Evolutionary conservation across 257 asterid genomes (phyloP), one percentile per base, ranked within the genome.

Genomic region (Henckelia pumila): DNA sequence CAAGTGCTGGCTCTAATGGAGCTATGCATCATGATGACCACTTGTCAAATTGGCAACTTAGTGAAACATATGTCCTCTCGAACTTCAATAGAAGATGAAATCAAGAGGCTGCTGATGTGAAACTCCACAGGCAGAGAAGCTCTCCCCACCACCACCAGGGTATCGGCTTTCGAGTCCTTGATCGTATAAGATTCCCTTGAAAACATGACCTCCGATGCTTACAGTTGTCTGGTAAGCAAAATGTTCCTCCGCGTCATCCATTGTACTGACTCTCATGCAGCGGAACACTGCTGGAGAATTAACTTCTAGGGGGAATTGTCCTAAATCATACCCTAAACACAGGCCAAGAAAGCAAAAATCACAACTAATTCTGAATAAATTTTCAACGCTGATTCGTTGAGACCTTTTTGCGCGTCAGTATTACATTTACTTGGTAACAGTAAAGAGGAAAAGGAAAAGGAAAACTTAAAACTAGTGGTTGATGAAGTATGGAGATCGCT

Each of bases 201-300:
- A 88, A 64, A 86, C 81, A 59, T 86, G 96, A 6, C 96, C 96
- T 6, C 84, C 88, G 13, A 88, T 84, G 73, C 76, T 84, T 1
- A 88, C 96, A 35, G 96, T 89, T 19, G 96, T 86, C 63, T 88
- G 91, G 53, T 88, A 88, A 3, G 96, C 96, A 70, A 74, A 80
- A 50, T 86, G 89, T 67, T 88, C 95, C 14, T 77, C 93, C 5
- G 80, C 82, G 11, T 88, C 91, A 23, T 84, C 88, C 78, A 84
- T 68, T 13, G 95, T 77, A 61, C 83, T 83, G 75, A 85, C 89
- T 76, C 78, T 82, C 61, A 88, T 89, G 75, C 96, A 86, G 7
- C 95, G 85, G 55, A 88, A 88, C 1, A 86, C 81, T 8, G 95
- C 95, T 29, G 82, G 76, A 2, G 82, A 78, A 61, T 75, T 88